Evolutionary conservation across 345 rosid genomes (phyloP).

Genomic region (Carallia brachiata): DNA sequence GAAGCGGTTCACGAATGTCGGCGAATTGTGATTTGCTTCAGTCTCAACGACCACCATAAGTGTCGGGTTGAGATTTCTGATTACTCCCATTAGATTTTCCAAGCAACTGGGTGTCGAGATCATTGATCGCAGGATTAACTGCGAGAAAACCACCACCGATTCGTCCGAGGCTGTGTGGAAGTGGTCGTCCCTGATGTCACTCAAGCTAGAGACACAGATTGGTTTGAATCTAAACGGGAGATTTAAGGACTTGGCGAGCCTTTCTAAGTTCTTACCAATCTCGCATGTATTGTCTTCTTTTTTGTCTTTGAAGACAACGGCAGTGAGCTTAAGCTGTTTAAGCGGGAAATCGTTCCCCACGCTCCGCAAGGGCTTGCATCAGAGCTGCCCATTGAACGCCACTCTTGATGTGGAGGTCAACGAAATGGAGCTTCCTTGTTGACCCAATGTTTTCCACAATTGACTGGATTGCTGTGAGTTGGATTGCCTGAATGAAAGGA

Average conservation of each 20-base stretch:
- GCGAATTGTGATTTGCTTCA: slow-evolving; percentile 58
- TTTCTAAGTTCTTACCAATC: slow-evolving; percentile 34
- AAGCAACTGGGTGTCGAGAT: slow-evolving; percentile 35
- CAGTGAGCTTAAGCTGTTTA: slow-evolving; percentile 43
- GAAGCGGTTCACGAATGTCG: slow-evolving; percentile 45
- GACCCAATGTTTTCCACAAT: slow-evolving; percentile 37
- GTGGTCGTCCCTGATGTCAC: slow-evolving; percentile 30
- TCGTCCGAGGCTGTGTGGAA: slow-evolving; percentile 37
- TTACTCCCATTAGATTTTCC: slow-evolving; percentile 40
- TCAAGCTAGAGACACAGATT: slow-evolving; percentile 19
- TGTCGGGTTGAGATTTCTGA: slow-evolving; percentile 40
- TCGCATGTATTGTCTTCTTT: slow-evolving; percentile 24
- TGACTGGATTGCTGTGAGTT: slow-evolving; percentile 43
- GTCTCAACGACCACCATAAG: slow-evolving; percentile 44
- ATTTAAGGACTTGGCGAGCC: slow-evolving; percentile 41
- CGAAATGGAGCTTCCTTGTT: slow-evolving; percentile 38
- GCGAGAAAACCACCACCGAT: slow-evolving; percentile 26
- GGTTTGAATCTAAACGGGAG: slow-evolving; percentile 37
- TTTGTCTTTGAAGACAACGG: slow-evolving; percentile 17
- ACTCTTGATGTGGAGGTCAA: slow-evolving; percentile 53
- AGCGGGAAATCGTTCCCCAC: slow-evolving; percentile 20
- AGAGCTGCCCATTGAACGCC: slow-evolving; percentile 56
- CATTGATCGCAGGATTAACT: slow-evolving; percentile 23
- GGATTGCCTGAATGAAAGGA: slow-evolving; percentile 40
- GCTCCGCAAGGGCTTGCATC: slow-evolving; percentile 45